Evolutionary conservation across 192 early-diverging fungal genomes (phyloP), one percentile per base, ranked within the genome.

Genomic region (Obelidium mucronatum): DNA sequence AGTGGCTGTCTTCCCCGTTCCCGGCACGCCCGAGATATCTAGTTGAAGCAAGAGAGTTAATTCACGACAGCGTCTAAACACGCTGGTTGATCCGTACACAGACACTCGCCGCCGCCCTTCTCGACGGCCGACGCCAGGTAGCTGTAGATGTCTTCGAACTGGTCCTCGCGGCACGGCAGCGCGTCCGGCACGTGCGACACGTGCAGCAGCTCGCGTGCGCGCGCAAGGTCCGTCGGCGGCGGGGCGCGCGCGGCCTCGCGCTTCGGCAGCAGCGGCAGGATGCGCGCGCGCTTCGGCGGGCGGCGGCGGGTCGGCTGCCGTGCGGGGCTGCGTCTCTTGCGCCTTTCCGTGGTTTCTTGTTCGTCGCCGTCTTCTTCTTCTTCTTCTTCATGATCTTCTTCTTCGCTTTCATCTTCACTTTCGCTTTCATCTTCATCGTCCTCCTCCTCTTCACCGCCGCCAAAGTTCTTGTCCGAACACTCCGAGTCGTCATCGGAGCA

Each of bases 1-100:
- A 0, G 97, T 98, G 0, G 96, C 97, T 0, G 97, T 99, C 80
- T 99, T 99, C 44, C 97, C 97, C 1, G 96, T 97, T 3, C 97
- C 97, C 1, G 97, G 96, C 4, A 97, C 94, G 3, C 96, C 96
- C 31, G 96, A 97, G 28, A 99, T 94, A 78, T 96, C 91, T 93
- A 79, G 11, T 11, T 22, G 30, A 15, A 70, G 5, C 5, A 17
- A 11, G 17, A 11, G 5, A 44, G 42, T 44, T 17, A 44, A 44
- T 5, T 44, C 58, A 30, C 56, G 31, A 24, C n/a, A 5, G 63
- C 30, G 8, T 8, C 55, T 48, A 2, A 5, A 11, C 42, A 11
- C 42, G 42, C 42, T 44, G 17, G 42, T 44, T 28, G 77, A 8
- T 54, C 31, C 22, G 48, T 44, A 94, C 92, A 99, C 36, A 98